phyloP scores from a whole-genome alignment of 2,329 filamentous ascomycete species.

The Pseudogymnoascus sp. region DNA sequence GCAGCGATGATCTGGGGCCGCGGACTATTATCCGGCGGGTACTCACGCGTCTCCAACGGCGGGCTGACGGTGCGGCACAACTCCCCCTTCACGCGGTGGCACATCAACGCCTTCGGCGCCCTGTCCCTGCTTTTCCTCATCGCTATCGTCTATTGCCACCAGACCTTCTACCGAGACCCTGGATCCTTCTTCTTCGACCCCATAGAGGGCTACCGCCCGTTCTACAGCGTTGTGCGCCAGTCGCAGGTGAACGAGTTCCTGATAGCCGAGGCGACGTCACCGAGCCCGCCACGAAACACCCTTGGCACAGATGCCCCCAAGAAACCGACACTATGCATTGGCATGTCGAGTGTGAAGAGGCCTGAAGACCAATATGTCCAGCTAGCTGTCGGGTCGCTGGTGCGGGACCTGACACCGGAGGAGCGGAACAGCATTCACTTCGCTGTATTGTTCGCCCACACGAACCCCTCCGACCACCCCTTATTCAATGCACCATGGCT shows the following conservation, averaged over 20 bases:
- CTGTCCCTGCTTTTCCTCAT: slow-evolving; percentile 21
- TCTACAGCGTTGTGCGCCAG: slow-evolving; percentile 23
- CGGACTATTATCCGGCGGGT: neutral
- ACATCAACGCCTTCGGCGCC: neutral
- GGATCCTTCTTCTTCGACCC: slow-evolving; percentile 28
- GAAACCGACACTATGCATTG: slow-evolving; percentile 14
- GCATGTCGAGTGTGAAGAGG: slow-evolving; percentile 14
- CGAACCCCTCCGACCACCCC: slow-evolving; percentile 26
- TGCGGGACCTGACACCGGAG: slow-evolving; percentile 27
- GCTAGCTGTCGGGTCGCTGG: slow-evolving; percentile 22
- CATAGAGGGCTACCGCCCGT: slow-evolving; percentile 22
- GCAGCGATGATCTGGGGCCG: slow-evolving; percentile 5
- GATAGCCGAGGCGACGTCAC: slow-evolving; percentile 11
- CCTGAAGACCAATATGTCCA: slow-evolving; percentile 14
- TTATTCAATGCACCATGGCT: slow-evolving; percentile 31
- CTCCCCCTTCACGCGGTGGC: neutral
- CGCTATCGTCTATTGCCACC: slow-evolving; percentile 21
- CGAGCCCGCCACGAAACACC: neutral
- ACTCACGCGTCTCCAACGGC: neutral
- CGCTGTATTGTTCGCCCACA: slow-evolving; percentile 32
- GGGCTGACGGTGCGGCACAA: neutral
- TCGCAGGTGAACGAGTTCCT: slow-evolving; percentile 23
- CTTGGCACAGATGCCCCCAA: neutral
- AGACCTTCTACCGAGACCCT: slow-evolving; percentile 24
- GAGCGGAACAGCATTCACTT: slow-evolving; percentile 30